These are phyloP conservation scores for Physcomitrium patens DNA, from an alignment of 225 moss, liverwort and hornwort genomes.

Conservation along the genomic window DNA sequence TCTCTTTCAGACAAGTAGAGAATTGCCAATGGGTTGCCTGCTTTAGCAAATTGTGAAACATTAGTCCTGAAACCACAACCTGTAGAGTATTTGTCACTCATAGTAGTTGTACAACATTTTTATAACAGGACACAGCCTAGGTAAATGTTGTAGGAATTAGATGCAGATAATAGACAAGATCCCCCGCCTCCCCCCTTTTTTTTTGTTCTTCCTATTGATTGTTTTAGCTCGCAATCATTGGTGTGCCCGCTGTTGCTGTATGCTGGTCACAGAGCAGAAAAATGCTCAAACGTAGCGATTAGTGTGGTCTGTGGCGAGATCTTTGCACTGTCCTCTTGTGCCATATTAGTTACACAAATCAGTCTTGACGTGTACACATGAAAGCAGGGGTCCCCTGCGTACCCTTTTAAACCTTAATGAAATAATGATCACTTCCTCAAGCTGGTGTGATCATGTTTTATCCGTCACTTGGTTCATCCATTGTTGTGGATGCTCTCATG, in stretches of 20 bases:
- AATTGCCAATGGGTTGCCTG: constrained; percentile 32
- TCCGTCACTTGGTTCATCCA: no score
- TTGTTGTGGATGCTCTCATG: neutral
- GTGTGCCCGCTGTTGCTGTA: constrained; percentile 36
- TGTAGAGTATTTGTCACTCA: constrained; percentile 45
- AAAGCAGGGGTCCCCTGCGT: constrained; percentile 30
- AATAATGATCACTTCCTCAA: constrained; percentile 44
- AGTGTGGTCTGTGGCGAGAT: constrained; percentile 39
- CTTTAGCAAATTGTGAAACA: constrained; percentile 27
- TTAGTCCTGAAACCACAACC: constrained; percentile 38
- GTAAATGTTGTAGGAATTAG: constrained; percentile 41
- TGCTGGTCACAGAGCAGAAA: constrained; percentile 31
- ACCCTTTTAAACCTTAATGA: constrained; percentile 37
- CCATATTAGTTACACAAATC: constrained; percentile 47
- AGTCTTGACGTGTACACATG: constrained; percentile 44
- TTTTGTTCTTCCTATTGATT: constrained; percentile 16
- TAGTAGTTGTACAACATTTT: constrained; percentile 53
- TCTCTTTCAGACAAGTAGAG: constrained; percentile 34
- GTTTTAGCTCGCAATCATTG: constrained; percentile 40
- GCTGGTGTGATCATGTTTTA: constrained; percentile 39
- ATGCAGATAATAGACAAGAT: constrained; percentile 18
- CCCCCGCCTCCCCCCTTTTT: no score
- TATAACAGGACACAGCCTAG: constrained; percentile 42
- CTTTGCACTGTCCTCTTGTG: constrained; percentile 42
- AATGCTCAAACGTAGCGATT: constrained; percentile 39